Evolutionary conservation across 1,139 yeast genomes (phyloP).

Genomic region (Kazachstania sp.): DNA sequence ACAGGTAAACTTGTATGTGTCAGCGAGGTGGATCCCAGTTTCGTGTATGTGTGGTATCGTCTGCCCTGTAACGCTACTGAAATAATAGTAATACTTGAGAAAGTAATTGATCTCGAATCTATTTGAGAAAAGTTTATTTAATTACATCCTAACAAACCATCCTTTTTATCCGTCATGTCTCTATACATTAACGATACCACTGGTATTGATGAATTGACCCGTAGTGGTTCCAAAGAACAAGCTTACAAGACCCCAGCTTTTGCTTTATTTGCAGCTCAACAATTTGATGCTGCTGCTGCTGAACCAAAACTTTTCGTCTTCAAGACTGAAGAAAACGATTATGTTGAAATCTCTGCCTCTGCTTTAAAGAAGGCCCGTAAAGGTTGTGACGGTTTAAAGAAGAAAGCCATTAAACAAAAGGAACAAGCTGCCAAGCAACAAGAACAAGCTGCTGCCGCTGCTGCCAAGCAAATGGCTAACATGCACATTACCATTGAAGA

Average conservation of each 20-base stretch:
- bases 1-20: too few relatives aligned
- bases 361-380: constrained; percentile 95
- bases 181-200: constrained; percentile 61
- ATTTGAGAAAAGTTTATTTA: neutral
- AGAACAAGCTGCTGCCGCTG: constrained; percentile 54
- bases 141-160: neutral
- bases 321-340: constrained; percentile 60
- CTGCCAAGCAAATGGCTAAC: constrained; percentile 66
- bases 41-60: neutral
- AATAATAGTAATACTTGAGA: neutral
- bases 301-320: constrained; percentile 58
- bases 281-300: constrained; percentile 15
- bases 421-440: constrained; percentile 54
- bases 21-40: neutral
- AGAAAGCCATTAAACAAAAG: constrained; percentile 78
- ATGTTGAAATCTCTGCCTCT: constrained; percentile 76
- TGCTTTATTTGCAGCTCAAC: constrained; percentile 48
- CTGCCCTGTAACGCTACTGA: neutral
- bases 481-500: constrained; percentile 65
- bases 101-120: too few relatives aligned
- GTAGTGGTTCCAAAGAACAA: constrained; percentile 51
- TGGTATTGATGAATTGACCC: constrained; percentile 54
- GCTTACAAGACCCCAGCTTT: constrained; percentile 83
- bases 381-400: constrained; percentile 86
- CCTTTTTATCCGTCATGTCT: constrained; percentile 15